These are phyloP conservation scores for Mycotypha africana DNA, from an alignment of 371 early-diverging fungal species.

Conservation along the genomic window DNA sequence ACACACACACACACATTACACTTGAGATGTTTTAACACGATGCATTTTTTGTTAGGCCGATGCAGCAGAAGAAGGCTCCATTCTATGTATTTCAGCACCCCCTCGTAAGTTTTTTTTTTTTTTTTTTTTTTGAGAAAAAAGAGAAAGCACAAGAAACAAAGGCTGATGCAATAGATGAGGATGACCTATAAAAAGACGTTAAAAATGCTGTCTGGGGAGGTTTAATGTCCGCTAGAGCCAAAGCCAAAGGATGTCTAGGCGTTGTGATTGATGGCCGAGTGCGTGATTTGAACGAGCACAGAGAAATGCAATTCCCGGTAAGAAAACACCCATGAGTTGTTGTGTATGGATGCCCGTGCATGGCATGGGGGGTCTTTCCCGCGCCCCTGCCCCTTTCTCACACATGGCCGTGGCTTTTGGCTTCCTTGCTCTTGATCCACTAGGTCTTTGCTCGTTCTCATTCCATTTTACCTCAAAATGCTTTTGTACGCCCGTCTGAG, in stretches of 20 bases:
- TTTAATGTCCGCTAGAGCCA: conserved; percentile 73
- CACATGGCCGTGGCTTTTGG: too few relatives aligned
- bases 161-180: neutral
- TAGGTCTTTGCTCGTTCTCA: conserved; percentile 63
- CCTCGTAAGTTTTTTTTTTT: too few relatives aligned
- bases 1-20: conserved; percentile 11
- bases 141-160: neutral
- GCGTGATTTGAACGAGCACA: conserved; percentile 69
- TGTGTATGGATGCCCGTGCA: neutral
- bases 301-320: conserved; percentile 59
- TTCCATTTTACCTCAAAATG: conserved; percentile 65
- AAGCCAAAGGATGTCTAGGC: conserved; percentile 52
- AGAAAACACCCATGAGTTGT: conserved; percentile 5
- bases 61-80: conserved; percentile 46
- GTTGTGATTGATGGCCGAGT: conserved; percentile 75
- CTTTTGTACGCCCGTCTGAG: conserved; percentile 57
- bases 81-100: conserved; percentile 71
- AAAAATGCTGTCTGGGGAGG: conserved; percentile 84
- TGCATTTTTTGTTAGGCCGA: conserved; percentile 36
- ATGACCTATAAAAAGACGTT: conserved; percentile 27
- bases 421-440: too few relatives aligned
- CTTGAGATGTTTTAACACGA: neutral
- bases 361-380: neutral
- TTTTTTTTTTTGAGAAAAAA: too few relatives aligned
- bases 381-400: too few relatives aligned